Conservation (phyloP, 805 yeast genomes). For the Starmerella sirachaensis region DNA sequence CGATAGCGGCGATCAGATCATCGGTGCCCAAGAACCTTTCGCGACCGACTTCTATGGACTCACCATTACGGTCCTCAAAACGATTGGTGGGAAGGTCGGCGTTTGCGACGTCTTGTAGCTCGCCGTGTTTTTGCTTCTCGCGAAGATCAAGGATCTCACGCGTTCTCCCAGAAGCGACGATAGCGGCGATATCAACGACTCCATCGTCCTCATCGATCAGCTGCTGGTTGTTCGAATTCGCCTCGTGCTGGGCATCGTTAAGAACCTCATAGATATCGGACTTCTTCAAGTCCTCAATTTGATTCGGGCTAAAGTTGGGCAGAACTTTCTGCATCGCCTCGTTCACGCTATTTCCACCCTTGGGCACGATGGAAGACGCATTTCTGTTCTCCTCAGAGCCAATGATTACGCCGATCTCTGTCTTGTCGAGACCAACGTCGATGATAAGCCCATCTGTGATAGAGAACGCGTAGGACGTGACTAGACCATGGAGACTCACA, state of each 20-base stretch:
- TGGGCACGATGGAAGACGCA: conserved; percentile 37
- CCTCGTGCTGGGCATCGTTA: conserved; percentile 37
- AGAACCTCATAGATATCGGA: conserved; percentile 72
- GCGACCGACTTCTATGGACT: conserved; percentile 60
- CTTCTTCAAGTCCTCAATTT: conserved; percentile 62
- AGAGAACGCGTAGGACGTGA: conserved; percentile 57
- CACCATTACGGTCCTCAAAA: conserved; percentile 51
- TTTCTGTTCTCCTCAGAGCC: conserved; percentile 54
- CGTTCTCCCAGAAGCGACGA: conserved; percentile 67
- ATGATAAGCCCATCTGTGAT: conserved; percentile 58
- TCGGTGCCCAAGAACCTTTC: conserved; percentile 78
- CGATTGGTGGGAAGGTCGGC: conserved; percentile 60
- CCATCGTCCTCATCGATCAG: conserved; percentile 49
- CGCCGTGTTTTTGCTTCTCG: conserved; percentile 37
- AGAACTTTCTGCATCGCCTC: conserved; percentile 39
- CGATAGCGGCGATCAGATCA: conserved; percentile 43
- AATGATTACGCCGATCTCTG: conserved; percentile 69
- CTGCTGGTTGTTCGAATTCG: conserved; percentile 15
- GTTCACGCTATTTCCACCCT: conserved; percentile 61
- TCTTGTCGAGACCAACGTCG: conserved; percentile 64
- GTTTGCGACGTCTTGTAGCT: conserved; percentile 36
- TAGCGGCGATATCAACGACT: conserved; percentile 75
- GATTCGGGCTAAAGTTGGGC: conserved; percentile 44
- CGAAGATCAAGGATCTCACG: conserved; percentile 58
- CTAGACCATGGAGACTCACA: conserved; percentile 53